Evolutionary conservation across 176 grass and related monocot genomes (phyloP).

Genomic region (sorghum (Sorghum bicolor)): Sorghum_bicolor_NCBIv3 NC_012875.2:59527001-59527500

Average conservation of each 20-base stretch:
- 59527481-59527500: constrained; percentile 81
- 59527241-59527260: constrained; percentile 87
- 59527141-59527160: constrained; percentile 93
- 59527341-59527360: constrained; percentile 75
- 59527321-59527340: neutral
- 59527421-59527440: constrained; percentile 76
- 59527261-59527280: neutral
- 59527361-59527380: constrained; percentile 65
- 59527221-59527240: constrained; percentile 93
- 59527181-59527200: constrained; percentile 83
- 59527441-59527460: constrained; percentile 69
- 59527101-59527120: constrained; percentile 87
- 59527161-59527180: constrained; percentile 93
- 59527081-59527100: constrained; percentile 93
- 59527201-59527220: constrained; percentile 94
- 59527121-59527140: constrained; percentile 95
- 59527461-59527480: constrained; percentile 95
- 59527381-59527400: constrained; percentile 59
- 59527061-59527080: constrained; percentile 66
- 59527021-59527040: neutral
- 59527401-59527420: constrained; percentile 75
- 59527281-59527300: neutral
- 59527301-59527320: neutral
- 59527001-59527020: neutral
- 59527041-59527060: constrained; percentile 62